Evolutionary conservation across 345 rosid genomes (phyloP), one percentile per base, ranked within the genome.

Genomic region (Euphorbia lathyris): DNA sequence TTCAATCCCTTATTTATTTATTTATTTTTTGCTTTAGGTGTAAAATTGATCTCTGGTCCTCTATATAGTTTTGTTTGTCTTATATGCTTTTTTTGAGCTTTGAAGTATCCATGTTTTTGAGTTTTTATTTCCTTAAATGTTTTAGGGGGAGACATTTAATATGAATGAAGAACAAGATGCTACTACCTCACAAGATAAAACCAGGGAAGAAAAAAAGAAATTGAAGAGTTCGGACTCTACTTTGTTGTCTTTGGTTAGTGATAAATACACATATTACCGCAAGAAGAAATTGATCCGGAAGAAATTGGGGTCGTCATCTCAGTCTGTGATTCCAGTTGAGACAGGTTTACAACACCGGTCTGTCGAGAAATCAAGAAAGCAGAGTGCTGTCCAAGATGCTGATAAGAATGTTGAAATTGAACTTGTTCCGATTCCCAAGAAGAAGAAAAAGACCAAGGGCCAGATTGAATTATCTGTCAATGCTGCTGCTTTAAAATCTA

Each of bases 211-310:
- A 19, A 71, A 79, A 56, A 70, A 45, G 60, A 76, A 72, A 60
- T 73, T 60, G 61, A 51, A 47, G 4, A 66, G 67, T 68, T 79
- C 72, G 47, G 67, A 61, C 8, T 45, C 67, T 51, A 56, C 62
- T 10, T 73, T 81, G 58, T 60, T 65, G 19, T 75, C 78, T 72
- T 56, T 74, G 27, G 48, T 47, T 67, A 55, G 75, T 68, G 90
- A 81, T 63, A 89, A 76, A 69, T 78, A 79, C 69, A 86, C 85
- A n/a, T 77, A 87, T 77, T 72, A 68, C 65, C 83, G 83, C 64
- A 87, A 84, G 83, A 88, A 84, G 70, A 83, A 79, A 65, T 66
- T 79, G 69, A 69, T 56, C 8, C 78, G 14, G 26, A 87, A 83
- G 83, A 85, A 76, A 73, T 63, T 66, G 57, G 86, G 69, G 50